Evolutionary conservation across 495 filamentous ascomycete genomes (phyloP).

Genomic region (Penicillium roqueforti): DNA sequence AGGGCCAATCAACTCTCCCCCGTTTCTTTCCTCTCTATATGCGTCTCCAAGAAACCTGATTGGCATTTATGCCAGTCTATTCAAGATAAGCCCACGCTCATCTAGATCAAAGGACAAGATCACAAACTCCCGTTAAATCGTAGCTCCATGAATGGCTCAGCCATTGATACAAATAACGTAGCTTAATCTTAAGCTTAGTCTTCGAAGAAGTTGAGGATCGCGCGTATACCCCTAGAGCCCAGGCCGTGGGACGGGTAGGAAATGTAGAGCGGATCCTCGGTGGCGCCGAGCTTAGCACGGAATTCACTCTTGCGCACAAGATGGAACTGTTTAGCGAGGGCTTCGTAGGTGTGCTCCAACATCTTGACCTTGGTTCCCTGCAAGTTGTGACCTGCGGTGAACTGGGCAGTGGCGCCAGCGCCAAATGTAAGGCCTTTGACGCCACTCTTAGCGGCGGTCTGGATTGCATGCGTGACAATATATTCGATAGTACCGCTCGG

Average conservation of each 20-base stretch:
- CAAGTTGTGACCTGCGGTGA: conserved; percentile 71
- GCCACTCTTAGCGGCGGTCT: conserved; percentile 57
- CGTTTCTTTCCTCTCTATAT: conserved; percentile 8
- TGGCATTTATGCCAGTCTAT: not conserved
- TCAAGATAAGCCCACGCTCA: conserved; percentile 2
- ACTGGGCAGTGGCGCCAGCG: conserved; percentile 62
- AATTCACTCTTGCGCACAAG: conserved; percentile 82
- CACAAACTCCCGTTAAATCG: conserved; percentile 7
- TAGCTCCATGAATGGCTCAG: not conserved
- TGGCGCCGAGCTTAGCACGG: conserved; percentile 75
- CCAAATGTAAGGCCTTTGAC: conserved; percentile 72
- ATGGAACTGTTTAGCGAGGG: conserved; percentile 71
- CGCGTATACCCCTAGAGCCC: conserved; percentile 68
- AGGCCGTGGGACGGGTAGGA: conserved; percentile 77
- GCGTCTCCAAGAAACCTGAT: not conserved
- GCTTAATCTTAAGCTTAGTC: conserved; percentile 37
- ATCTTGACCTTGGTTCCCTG: conserved; percentile 68
- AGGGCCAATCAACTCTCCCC: not conserved
- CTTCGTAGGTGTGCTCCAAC: conserved; percentile 69
- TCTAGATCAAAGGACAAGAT: not conserved
- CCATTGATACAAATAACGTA: not conserved
- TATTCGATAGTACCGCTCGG: conserved; percentile 77
- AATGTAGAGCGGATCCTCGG: conserved; percentile 74
- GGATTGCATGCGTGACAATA: conserved; percentile 73
- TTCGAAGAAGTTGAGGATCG: conserved; percentile 80